Evolutionary conservation across 495 filamentous ascomycete genomes (phyloP).

Genomic region (Bacidia rubella): DNA sequence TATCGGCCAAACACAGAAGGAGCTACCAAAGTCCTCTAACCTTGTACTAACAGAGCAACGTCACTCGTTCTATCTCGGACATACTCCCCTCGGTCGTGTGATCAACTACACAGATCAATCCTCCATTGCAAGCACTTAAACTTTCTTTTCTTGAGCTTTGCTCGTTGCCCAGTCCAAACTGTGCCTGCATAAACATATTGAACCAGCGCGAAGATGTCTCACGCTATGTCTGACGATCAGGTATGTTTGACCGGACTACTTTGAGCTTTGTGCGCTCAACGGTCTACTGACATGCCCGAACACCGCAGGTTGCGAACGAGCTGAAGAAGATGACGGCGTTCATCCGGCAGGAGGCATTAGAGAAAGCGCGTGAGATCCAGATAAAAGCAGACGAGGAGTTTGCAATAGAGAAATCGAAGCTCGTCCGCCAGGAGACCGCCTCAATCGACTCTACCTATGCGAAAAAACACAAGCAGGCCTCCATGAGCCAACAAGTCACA

Average conservation of each 20-base stretch:
- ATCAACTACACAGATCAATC: too few relatives aligned
- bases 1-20: neutral
- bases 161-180: too few relatives aligned
- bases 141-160: too few relatives aligned
- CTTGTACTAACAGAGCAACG: neutral
- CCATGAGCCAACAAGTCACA: slow-evolving; percentile 95
- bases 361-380: slow-evolving; percentile 86
- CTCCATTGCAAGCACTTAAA: too few relatives aligned
- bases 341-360: slow-evolving; percentile 94
- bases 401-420: slow-evolving; percentile 94
- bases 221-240: slow-evolving; percentile 95
- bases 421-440: slow-evolving; percentile 85
- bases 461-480: slow-evolving; percentile 95
- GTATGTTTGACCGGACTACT: slow-evolving; percentile 40
- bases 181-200: too few relatives aligned
- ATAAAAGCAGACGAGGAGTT: slow-evolving; percentile 98
- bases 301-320: slow-evolving; percentile 69
- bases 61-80: neutral
- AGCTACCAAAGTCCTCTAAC: neutral
- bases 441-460: slow-evolving; percentile 85
- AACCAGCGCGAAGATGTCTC: slow-evolving; percentile 80
- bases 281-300: slow-evolving; percentile 2
- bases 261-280: neutral
- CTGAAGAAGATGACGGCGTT: slow-evolving; percentile 99
- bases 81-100: too few relatives aligned